phyloP scores from a whole-genome alignment of 2,329 filamentous ascomycete genomes.

The Microcera coccophila region DNA sequence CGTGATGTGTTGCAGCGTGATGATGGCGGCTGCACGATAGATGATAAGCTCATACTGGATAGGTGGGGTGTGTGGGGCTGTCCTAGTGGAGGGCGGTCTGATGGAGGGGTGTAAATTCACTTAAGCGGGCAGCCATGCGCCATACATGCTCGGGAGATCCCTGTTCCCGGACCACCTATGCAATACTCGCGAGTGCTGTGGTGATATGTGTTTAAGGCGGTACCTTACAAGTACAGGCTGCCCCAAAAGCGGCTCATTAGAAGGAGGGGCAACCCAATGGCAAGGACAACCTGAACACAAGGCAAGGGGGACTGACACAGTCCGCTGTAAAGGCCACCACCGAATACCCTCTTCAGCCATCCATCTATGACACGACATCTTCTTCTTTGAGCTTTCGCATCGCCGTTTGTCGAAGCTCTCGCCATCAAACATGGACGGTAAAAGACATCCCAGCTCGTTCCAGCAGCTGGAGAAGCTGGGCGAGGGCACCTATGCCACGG shows the following conservation, averaged over 20 bases:
- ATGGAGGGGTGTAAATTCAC: slow-evolving; percentile 1
- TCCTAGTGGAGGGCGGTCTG: slow-evolving; percentile 7
- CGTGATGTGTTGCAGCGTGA: slow-evolving; percentile 10
- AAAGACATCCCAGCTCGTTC: slow-evolving; percentile 92
- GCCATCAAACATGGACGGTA: slow-evolving; percentile 69
- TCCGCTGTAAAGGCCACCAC: not conserved
- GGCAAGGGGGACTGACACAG: not conserved
- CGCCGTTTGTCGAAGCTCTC: not conserved
- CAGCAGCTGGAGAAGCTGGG: slow-evolving; percentile 99
- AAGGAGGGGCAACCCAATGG: not conserved
- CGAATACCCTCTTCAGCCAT: slow-evolving; percentile 1
- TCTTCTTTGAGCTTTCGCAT: slow-evolving; percentile 5
- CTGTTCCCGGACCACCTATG: too few species aligned
- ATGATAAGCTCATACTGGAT: slow-evolving; percentile 7
- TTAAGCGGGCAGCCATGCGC: not conserved
- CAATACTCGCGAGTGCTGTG: too few species aligned
- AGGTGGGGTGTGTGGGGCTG: slow-evolving; percentile 20
- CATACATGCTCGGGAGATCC: too few species aligned
- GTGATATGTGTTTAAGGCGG: too few species aligned
- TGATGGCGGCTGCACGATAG: slow-evolving; percentile 19
- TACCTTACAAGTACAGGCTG: not conserved
- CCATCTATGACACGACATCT: slow-evolving; percentile 14
- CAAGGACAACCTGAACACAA: not conserved
- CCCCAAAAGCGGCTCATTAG: not conserved
- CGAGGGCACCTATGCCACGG: slow-evolving; percentile 97